Conservation (phyloP, 2,329 filamentous ascomycete genomes). For the Colletotrichum horii region DNA sequence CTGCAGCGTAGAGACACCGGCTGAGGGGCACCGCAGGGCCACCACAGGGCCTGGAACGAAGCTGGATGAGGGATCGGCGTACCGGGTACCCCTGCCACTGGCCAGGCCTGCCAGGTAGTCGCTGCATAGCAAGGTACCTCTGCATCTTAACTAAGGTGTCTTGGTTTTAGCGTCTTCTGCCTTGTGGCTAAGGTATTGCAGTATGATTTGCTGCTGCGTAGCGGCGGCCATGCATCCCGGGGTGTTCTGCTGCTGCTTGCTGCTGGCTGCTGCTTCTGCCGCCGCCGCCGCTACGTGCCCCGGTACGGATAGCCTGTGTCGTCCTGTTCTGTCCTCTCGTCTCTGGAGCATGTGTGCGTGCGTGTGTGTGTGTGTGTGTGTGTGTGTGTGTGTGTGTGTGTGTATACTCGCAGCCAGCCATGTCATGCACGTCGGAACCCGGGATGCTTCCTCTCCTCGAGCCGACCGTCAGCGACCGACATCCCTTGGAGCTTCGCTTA, state of each 20-base stretch:
- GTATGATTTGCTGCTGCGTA: neutral
- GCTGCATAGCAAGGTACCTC: neutral
- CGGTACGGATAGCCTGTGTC: neutral
- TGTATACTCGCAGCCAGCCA: neutral
- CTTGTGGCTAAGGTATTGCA: neutral
- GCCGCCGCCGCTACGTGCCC: neutral
- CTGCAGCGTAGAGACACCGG: neutral
- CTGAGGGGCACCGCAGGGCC: neutral
- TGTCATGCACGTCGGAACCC: neutral
- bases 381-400: neutral
- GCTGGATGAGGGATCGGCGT: slow-evolving; percentile 12
- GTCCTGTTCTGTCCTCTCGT: neutral
- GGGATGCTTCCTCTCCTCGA: neutral
- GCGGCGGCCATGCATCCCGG: neutral
- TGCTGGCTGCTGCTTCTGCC: neutral
- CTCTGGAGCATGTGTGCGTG: no score
- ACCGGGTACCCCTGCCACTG: slow-evolving; percentile 8
- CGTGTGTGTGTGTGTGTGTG: neutral
- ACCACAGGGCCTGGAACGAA: slow-evolving; percentile 13
- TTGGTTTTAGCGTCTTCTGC: neutral
- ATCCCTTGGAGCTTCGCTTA: neutral
- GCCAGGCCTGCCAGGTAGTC: neutral
- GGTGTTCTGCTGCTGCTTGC: neutral
- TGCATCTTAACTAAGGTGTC: neutral
- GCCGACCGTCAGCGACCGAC: neutral